Evolutionary conservation across 225 moss, liverwort and hornwort genomes (phyloP), one percentile per base, ranked within the genome.

Genomic region (Polytrichum commune): DNA sequence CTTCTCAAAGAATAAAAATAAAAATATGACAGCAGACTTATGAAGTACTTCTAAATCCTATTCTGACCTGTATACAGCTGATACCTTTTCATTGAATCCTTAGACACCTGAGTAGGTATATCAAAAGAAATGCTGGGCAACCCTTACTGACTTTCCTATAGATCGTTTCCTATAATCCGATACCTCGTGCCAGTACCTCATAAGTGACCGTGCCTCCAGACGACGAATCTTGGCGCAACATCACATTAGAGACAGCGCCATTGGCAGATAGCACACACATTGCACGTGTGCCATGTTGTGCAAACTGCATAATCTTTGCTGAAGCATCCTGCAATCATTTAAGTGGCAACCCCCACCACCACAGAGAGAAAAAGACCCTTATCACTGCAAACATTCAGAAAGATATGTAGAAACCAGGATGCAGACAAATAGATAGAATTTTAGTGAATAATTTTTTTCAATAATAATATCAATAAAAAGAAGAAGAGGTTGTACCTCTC

Each of bases 161-260:
- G 58, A 20, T 20, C 9, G 3, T 58, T 7, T 24, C 58, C 24
- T 20, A 7, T 58, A 20, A 58, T 58, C 22, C 24, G 8, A 58
- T 20, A 58, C 58, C 58, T 58, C 58, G 7, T 64, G 73, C 7
- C 55, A 27, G 67, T 78, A 92, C 97, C 97, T 98, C 97, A 68
- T 98, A 98, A 32, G 94, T 94, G 67, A 98, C 90, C 61, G 84
- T 91, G 68, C 97, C 97, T 70, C 97, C 97, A 32, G 89, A 97
- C 60, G 94, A 93, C 32, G 94, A 90, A 77, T 93, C 91, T 75
- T 95, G 97, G 54, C 97, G 92, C 70, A 98, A 80, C 27, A 91
- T 94, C n/a, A 90, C 97, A 63, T 93, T 98, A 10, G 97, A 98
- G 72, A 98, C 87, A 54, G 95, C 92, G 29, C 97, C 97, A 84